Percentiles rank a stretch among this genome's conserved stretches.
Evolutionary conservation across 176 grass and related monocot species (phyloP).

Genomic region (Triticum aestivum): DNA sequence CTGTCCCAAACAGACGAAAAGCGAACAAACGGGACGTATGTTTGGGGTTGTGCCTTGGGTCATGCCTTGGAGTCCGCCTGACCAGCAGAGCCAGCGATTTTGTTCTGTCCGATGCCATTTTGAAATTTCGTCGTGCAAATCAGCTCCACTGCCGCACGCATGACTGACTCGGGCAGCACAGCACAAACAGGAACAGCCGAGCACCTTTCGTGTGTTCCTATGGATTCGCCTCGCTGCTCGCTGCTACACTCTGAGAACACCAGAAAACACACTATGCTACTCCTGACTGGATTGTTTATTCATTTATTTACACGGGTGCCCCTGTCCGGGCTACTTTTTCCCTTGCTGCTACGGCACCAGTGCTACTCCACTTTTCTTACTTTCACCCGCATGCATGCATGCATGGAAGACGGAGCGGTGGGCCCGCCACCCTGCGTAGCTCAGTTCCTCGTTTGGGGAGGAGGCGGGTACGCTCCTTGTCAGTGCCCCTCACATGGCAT

Average conservation of each 20-base stretch:
- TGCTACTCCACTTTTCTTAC: neutral
- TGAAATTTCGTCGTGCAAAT: neutral
- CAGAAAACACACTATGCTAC: neutral
- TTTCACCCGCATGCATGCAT: neutral
- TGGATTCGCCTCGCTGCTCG: neutral
- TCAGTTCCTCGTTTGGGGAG: neutral
- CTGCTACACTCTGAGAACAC: neutral
- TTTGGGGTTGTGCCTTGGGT: no score
- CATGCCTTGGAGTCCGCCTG: no score
- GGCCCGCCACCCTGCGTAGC: neutral
- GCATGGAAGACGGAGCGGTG: neutral
- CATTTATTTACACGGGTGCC: neutral
- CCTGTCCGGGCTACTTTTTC: neutral
- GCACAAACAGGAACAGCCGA: neutral
- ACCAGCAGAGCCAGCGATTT: neutral
- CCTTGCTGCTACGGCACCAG: neutral
- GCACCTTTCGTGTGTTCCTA: neutral
- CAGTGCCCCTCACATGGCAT: conserved; percentile 20
- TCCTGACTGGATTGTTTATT: neutral
- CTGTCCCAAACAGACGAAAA: no score
- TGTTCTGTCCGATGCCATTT: neutral
- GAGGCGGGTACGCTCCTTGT: neutral
- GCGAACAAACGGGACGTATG: no score
- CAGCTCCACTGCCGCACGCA: neutral
- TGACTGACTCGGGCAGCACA: neutral